Percentiles rank a stretch among this genome's conserved stretches.
These are phyloP conservation scores for Puccinia polysora DNA, from an alignment of 1,284 basidiomycete genomes.

Conservation along the genomic window DNA sequence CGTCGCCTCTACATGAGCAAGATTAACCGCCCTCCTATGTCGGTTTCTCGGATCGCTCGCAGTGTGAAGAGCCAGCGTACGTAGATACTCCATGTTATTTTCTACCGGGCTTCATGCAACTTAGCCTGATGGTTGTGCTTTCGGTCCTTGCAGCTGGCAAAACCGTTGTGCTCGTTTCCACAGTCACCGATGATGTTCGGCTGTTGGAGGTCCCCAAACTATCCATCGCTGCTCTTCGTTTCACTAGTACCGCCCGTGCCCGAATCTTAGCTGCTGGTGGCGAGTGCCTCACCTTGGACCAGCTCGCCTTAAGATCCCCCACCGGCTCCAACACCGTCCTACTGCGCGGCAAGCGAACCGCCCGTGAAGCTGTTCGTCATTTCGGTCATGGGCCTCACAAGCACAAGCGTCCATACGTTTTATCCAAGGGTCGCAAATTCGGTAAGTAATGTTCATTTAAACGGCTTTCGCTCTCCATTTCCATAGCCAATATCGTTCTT, in stretches of 20 bases:
- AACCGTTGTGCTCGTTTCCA: constrained; percentile 82
- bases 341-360: constrained; percentile 83
- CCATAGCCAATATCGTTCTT: not conserved
- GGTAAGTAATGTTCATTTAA: constrained; percentile 7
- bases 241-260: constrained; percentile 86
- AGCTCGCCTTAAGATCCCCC: constrained; percentile 87
- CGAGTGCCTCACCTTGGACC: constrained; percentile 90
- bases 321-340: constrained; percentile 94
- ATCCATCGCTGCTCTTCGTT: constrained; percentile 87
- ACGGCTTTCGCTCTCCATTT: too few species aligned
- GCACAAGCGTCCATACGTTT: constrained; percentile 87
- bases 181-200: constrained; percentile 95
- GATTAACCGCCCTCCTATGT: constrained; percentile 94
- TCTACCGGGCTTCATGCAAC: constrained; percentile 46
- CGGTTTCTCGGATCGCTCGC: constrained; percentile 71
- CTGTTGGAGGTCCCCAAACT: constrained; percentile 82
- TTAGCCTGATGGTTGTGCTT: not conserved
- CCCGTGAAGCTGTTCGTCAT: constrained; percentile 62
- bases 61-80: constrained; percentile 67
- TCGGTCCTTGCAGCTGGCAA: constrained; percentile 55
- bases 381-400: constrained; percentile 42
- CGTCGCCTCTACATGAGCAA: constrained; percentile 95
- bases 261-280: constrained; percentile 93
- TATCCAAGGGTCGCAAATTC: constrained; percentile 89
- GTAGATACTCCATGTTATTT: constrained; percentile 63